Evolutionary conservation across 768 basidiomycete genomes (phyloP).

Genomic region (Leucocoprinus leucothites): DNA sequence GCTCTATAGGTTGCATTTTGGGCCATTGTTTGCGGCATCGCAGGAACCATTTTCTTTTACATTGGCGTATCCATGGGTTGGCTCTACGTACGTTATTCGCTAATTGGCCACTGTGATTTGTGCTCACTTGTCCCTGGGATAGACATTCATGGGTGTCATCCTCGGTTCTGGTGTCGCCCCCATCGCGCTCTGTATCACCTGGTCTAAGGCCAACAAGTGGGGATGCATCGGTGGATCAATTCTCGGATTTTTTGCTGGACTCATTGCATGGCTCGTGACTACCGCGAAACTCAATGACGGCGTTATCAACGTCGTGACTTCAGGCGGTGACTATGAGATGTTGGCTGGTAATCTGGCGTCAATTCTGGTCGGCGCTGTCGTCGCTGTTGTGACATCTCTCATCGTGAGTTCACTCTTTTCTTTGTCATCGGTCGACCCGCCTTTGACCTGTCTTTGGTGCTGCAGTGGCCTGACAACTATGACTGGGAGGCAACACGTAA

Average conservation of each 20-base stretch:
- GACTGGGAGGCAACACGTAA: slow-evolving; percentile 77
- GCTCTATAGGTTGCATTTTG: slow-evolving; percentile 55
- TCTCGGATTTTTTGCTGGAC: slow-evolving; percentile 62
- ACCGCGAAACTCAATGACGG: slow-evolving; percentile 69
- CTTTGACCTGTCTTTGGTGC: slow-evolving; percentile 2
- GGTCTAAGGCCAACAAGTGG: slow-evolving; percentile 82
- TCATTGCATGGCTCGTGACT: slow-evolving; percentile 84
- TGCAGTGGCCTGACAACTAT: slow-evolving; percentile 76
- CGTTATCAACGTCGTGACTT: slow-evolving; percentile 67
- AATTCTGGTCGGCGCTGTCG: slow-evolving; percentile 76
- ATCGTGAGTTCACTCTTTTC: no score
- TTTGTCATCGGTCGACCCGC: not conserved
- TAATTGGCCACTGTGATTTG: no score
- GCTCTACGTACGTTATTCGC: slow-evolving; percentile 69
- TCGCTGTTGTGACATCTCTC: slow-evolving; percentile 46
- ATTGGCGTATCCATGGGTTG: slow-evolving; percentile 93
- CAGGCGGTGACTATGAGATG: slow-evolving; percentile 62
- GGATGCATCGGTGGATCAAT: slow-evolving; percentile 79
- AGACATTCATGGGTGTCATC: slow-evolving; percentile 86
- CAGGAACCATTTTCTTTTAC: slow-evolving; percentile 83
- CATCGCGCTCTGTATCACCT: slow-evolving; percentile 82
- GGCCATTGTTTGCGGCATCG: slow-evolving; percentile 77
- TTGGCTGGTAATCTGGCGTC: slow-evolving; percentile 87
- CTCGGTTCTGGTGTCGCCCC: slow-evolving; percentile 85
- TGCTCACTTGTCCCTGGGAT: no score